These are phyloP conservation scores for Aspergillus novoparasiticus DNA, from an alignment of 2,329 filamentous ascomycete genomes.

Conservation along the genomic window DNA sequence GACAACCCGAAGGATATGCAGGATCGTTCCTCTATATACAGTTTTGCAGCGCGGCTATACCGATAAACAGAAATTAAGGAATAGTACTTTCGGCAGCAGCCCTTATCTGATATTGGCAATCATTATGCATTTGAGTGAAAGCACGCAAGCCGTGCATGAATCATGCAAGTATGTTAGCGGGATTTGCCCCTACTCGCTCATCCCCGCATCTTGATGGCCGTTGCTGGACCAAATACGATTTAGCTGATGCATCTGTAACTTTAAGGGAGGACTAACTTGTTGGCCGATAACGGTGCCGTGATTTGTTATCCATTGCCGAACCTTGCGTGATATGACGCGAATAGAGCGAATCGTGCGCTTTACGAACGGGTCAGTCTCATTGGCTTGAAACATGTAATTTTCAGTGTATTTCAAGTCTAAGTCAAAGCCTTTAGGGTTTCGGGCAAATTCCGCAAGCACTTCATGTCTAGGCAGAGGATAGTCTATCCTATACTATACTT, in stretches of 20 bases:
- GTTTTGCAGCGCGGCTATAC: background rate
- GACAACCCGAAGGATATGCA: background rate
- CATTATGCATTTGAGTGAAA: background rate
- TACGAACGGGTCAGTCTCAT: background rate
- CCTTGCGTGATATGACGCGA: slow-evolving; percentile 3
- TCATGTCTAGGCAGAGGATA: background rate
- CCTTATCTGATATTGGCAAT: background rate
- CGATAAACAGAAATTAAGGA: background rate
- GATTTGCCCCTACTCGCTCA: background rate
- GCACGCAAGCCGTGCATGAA: slow-evolving; percentile 22
- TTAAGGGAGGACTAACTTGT: too few relatives aligned
- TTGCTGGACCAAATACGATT: background rate
- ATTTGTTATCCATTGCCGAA: background rate
- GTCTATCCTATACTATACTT: background rate
- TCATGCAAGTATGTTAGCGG: slow-evolving; percentile 1
- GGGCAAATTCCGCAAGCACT: background rate
- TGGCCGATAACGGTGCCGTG: background rate
- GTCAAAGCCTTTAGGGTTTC: background rate
- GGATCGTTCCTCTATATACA: background rate
- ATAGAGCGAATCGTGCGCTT: background rate
- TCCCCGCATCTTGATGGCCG: background rate
- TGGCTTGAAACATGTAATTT: background rate
- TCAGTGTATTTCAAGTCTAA: background rate
- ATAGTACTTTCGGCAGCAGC: background rate
- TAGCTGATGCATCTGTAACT: too few relatives aligned